A percentile compares a stretch with the other conserved stretches of the same genome.
These are phyloP conservation scores for Chlamydomonas sphaeroides DNA, from an alignment of 139 green algal species.

Conservation along the genomic window DNA sequence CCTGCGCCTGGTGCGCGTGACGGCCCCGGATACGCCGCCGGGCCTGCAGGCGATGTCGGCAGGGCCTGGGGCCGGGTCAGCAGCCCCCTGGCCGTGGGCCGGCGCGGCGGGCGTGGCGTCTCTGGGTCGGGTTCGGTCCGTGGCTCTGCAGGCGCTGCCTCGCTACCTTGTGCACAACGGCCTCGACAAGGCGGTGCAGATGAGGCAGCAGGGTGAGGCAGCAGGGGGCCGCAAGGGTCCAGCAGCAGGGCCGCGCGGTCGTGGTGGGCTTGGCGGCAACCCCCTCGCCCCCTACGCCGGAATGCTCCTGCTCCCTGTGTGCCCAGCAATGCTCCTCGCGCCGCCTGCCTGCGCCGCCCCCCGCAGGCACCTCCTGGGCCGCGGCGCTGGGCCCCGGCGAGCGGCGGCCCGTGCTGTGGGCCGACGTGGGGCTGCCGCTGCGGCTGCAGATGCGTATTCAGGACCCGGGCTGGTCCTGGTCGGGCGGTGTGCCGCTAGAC, in stretches of 20 bases:
- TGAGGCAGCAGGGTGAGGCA: slow-evolving; percentile 67
- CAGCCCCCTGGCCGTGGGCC: no score
- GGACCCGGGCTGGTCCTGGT: slow-evolving; percentile 88
- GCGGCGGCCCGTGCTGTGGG: slow-evolving; percentile 71
- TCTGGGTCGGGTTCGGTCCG: slow-evolving; percentile 8
- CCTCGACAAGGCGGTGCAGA: slow-evolving; percentile 70
- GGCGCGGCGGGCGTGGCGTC: no score
- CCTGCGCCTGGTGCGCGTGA: slow-evolving; percentile 24
- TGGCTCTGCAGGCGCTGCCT: slow-evolving; percentile 78
- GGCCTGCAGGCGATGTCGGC: no score
- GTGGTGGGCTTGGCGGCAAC: no score
- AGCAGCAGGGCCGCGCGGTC: no score
- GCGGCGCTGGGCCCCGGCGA: slow-evolving; percentile 48
- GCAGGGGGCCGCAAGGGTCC: no score
- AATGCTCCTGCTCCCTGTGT: no score
- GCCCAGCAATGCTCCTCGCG: no score
- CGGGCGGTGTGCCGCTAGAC: slow-evolving; percentile 75
- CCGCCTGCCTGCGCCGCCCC: not conserved
- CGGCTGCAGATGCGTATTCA: slow-evolving; percentile 74
- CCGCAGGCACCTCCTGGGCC: slow-evolving; percentile 16
- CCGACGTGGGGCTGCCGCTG: slow-evolving; percentile 58
- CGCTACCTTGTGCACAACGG: slow-evolving; percentile 82
- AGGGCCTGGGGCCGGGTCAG: no score
- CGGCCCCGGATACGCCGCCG: not conserved
- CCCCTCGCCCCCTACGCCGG: no score